Evolutionary conservation across 2,329 filamentous ascomycete species (phyloP).

Genomic region (Cladosporium cucumerinum): DNA sequence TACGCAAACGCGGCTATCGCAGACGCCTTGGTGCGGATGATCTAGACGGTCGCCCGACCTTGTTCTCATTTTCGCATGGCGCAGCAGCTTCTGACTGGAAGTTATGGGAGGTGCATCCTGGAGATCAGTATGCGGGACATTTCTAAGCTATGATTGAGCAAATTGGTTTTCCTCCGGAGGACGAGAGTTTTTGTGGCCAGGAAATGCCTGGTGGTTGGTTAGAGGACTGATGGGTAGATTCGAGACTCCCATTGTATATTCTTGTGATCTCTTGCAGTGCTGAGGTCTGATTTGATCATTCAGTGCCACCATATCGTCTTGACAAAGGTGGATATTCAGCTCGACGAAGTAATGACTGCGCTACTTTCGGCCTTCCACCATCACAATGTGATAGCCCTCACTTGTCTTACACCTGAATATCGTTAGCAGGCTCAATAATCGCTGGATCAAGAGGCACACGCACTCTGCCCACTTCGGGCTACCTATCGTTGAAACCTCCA

Average conservation of each 20-base stretch:
- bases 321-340: background rate
- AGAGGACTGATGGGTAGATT: background rate
- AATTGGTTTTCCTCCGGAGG: background rate
- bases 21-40: background rate
- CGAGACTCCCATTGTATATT: background rate
- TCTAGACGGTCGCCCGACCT: background rate
- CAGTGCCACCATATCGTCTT: background rate
- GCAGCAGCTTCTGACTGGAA: background rate
- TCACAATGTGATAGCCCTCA: slow-evolving; percentile 77
- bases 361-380: slow-evolving; percentile 66
- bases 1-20: background rate
- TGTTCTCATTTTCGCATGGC: background rate
- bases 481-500: slow-evolving; percentile 63
- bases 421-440: background rate
- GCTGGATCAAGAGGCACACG: background rate
- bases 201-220: slow-evolving; percentile 7
- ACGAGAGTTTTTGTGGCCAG: background rate
- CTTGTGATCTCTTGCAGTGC: background rate
- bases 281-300: background rate
- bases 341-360: background rate
- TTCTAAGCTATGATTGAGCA: slow-evolving; percentile 8
- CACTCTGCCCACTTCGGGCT: slow-evolving; percentile 63
- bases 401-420: slow-evolving; percentile 57
- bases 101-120: background rate
- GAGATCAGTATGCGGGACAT: background rate